A percentile compares a stretch with the other conserved stretches of the same genome.
Evolutionary conservation across 371 early-diverging fungal species (phyloP).

Genomic region (Nematocida sp.): DNA sequence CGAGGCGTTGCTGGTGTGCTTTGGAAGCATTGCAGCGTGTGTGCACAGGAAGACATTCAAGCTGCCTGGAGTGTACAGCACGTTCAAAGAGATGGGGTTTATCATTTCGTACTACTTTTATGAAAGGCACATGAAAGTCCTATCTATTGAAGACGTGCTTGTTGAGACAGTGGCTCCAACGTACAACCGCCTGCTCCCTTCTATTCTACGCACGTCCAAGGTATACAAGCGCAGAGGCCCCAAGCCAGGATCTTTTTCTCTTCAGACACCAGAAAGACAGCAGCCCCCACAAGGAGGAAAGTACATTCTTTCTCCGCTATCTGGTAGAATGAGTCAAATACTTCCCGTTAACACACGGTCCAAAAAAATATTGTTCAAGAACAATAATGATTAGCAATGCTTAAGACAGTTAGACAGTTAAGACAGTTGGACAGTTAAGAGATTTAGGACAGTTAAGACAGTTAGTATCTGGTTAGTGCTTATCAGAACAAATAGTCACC

Average conservation of each 20-base stretch:
- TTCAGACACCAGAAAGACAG: background rate
- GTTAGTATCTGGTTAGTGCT: no score
- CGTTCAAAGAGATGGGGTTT: slow-evolving; percentile 30
- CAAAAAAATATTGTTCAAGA: slow-evolving; percentile 13
- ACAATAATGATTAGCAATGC: no score
- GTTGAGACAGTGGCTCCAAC: slow-evolving; percentile 2
- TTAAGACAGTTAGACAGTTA: no score
- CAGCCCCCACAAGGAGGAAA: background rate
- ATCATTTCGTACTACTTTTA: slow-evolving; percentile 4
- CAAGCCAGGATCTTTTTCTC: background rate
- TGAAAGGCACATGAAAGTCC: background rate
- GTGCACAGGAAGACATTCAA: slow-evolving; percentile 4
- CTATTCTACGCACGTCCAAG: background rate
- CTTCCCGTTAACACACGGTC: slow-evolving; percentile 8
- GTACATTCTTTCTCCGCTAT: slow-evolving; percentile 47
- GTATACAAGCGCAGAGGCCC: background rate
- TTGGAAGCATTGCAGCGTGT: slow-evolving; percentile 9
- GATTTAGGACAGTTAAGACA: no score
- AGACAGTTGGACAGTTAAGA: no score
- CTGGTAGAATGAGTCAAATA: slow-evolving; percentile 51
- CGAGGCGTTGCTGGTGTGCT: slow-evolving; percentile 11
- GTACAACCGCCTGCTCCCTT: slow-evolving; percentile 21
- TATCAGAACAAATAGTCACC: no score
- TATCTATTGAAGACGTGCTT: slow-evolving; percentile 34
- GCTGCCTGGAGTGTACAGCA: background rate